Conservation (phyloP, 2,329 filamentous ascomycete genomes). For the Furcasterigmium furcatum region DNA sequence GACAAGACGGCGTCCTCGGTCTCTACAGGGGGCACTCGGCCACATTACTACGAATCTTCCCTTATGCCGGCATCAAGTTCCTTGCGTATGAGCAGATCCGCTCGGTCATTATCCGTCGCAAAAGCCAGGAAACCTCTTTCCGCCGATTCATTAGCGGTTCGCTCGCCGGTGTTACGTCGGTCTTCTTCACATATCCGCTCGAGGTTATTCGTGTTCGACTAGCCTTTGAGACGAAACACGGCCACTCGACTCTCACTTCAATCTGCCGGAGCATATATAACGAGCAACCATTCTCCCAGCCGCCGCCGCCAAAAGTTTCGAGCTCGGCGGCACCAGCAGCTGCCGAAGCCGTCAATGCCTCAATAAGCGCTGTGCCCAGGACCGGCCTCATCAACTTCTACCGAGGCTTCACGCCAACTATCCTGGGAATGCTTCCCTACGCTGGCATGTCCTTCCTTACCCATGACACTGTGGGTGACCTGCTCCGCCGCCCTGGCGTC, state of each 20-base stretch:
- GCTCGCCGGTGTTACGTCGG: slow-evolving; percentile 79
- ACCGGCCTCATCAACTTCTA: slow-evolving; percentile 88
- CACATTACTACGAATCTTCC: slow-evolving; percentile 90
- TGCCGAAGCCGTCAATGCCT: slow-evolving; percentile 34
- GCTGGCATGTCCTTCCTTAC: slow-evolving; percentile 94
- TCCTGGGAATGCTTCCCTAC: slow-evolving; percentile 95
- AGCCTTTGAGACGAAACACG: slow-evolving; percentile 87
- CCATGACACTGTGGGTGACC: slow-evolving; percentile 84
- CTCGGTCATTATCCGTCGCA: slow-evolving; percentile 67
- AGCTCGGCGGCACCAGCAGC: slow-evolving; percentile 35
- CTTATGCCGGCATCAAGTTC: slow-evolving; percentile 97
- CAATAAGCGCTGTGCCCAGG: slow-evolving; percentile 46
- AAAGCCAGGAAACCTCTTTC: slow-evolving; percentile 73
- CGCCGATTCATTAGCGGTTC: slow-evolving; percentile 73
- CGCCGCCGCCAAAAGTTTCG: slow-evolving; percentile 25
- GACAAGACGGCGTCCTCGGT: slow-evolving; percentile 67
- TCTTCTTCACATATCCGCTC: slow-evolving; percentile 94
- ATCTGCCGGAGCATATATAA: slow-evolving; percentile 87
- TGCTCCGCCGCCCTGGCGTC: slow-evolving; percentile 68
- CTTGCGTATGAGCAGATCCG: slow-evolving; percentile 96
- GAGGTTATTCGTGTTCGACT: slow-evolving; percentile 90
- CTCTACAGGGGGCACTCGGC: slow-evolving; percentile 94
- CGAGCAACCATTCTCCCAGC: slow-evolving; percentile 55
- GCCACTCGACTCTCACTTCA: slow-evolving; percentile 64
- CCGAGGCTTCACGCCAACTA: slow-evolving; percentile 83